Conservation (phyloP, 208 protist genomes). For the Tetramitus jugosus region DNA sequence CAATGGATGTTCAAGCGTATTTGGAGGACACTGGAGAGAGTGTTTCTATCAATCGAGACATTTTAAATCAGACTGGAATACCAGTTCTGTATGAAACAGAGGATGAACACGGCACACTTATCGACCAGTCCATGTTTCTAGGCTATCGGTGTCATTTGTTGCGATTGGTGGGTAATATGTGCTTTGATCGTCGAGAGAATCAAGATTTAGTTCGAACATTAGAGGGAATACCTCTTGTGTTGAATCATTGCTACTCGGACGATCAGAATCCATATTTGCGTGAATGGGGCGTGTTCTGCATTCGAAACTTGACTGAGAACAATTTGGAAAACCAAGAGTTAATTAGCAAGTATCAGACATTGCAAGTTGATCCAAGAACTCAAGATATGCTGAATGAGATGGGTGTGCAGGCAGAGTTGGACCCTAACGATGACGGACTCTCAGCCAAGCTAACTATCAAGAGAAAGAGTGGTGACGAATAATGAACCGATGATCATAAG, state of each 20-base stretch:
- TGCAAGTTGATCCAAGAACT: not conserved
- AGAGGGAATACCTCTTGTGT: not conserved
- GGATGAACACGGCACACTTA: not conserved
- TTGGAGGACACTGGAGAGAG: not conserved
- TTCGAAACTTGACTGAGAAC: conserved; percentile 1
- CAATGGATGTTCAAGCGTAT: not conserved
- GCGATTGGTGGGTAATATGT: not conserved
- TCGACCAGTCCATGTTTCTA: not conserved
- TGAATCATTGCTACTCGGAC: not conserved
- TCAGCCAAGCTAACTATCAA: too few relatives aligned
- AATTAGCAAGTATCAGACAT: not conserved
- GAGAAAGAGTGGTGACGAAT: too few relatives aligned
- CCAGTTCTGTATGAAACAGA: not conserved
- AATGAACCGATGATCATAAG: too few relatives aligned
- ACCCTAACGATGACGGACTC: too few relatives aligned
- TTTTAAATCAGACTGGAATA: not conserved
- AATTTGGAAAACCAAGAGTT: conserved; percentile 6
- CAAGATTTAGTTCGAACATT: not conserved
- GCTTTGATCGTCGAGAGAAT: not conserved
- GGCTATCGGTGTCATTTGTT: not conserved
- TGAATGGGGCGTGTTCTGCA: conserved; percentile 7
- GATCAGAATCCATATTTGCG: not conserved
- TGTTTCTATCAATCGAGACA: not conserved
- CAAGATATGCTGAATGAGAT: not conserved
- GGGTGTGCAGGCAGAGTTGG: too few relatives aligned